Base-by-base conservation (phyloP, 331 rosid genomes). In the Phaseolus coccineus region DNA sequence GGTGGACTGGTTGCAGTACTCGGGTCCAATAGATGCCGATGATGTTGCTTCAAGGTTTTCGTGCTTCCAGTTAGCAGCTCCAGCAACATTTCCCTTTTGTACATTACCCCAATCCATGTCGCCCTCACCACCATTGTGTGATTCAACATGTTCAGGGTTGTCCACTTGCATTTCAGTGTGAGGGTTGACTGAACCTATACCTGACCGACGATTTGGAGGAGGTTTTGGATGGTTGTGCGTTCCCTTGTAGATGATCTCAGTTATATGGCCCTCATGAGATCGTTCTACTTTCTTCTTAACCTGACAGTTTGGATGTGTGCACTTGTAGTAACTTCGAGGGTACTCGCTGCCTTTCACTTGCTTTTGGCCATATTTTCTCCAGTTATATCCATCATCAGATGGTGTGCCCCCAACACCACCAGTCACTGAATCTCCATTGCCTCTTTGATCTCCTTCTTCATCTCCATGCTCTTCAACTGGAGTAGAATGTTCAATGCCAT, bases 321-420 rank as follows among this genome's bases (percentile, higher is more conserved):
- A 94, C 81, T 94, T 94, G 87, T 92, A 94, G 84, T 94, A 94
- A 84, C 98, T 94, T 37, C 98, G 90, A 0, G 99, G 99, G 75
- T 82, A 95, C 87, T 95, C 99, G 5, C 99, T 95, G 13, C 99
- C 99, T 82, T 95, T 95, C 14, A 95, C 99, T 74, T 93, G 99
- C 85, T 95, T 95, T 69, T 95, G 99, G 56, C 99, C 97, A 30
- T 93, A 94, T 80, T 94, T 94, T 83, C 98, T 92, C 98, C 98
- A 94, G 74, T 92, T 94, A 80, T 91, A 94, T 63, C 95, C 97
- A 78, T 94, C 98, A 53, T 94, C 97, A 8, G 97, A 88, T 13
- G 87, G 87, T 46, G 97, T 81, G 37, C 91, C 86, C 33, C 93
- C 93, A 87, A 69, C 84, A 74, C 90, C 88, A 52, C 90, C 83